Evolutionary conservation across 2,329 filamentous ascomycete species (phyloP).

Genomic region (Didymella arachidicola): DNA sequence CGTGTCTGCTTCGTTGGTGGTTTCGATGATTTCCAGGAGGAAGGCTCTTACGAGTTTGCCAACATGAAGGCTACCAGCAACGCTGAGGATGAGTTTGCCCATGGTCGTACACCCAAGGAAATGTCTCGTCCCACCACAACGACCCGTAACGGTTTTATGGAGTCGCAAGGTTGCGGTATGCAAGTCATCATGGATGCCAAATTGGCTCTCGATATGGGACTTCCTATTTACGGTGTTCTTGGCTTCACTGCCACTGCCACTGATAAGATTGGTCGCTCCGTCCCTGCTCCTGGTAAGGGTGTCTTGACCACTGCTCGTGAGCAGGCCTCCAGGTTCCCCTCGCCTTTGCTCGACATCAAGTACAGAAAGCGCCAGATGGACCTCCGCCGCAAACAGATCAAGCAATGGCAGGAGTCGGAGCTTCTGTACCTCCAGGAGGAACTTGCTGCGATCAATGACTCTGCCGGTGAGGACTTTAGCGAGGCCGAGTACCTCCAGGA

Average conservation of each 20-base stretch:
- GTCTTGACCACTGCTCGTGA: constrained; percentile 95
- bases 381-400: constrained; percentile 91
- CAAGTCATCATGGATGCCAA: constrained; percentile 98
- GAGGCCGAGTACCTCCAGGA: constrained; percentile 87
- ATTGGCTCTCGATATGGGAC: constrained; percentile 96
- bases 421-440: constrained; percentile 92
- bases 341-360: constrained; percentile 94
- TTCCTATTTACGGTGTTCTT: constrained; percentile 94
- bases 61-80: constrained; percentile 99
- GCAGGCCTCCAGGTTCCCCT: constrained; percentile 88
- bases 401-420: constrained; percentile 95
- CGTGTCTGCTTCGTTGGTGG: constrained; percentile 97
- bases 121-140: constrained; percentile 99
- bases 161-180: constrained; percentile 97
- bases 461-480: constrained; percentile 73
- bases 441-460: constrained; percentile 81
- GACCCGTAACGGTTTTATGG: constrained; percentile 98
- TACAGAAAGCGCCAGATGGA: constrained; percentile 96
- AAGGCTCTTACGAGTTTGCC: constrained; percentile 98
- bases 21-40: constrained; percentile 99
- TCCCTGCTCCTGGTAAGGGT: constrained; percentile 95
- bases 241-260: constrained; percentile 95
- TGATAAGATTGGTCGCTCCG: constrained; percentile 98
- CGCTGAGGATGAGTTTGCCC: constrained; percentile 92
- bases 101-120: constrained; percentile 92